phyloP scores from a whole-genome alignment of 2,329 filamentous ascomycete genomes.

The Ophiostoma piceae region DNA sequence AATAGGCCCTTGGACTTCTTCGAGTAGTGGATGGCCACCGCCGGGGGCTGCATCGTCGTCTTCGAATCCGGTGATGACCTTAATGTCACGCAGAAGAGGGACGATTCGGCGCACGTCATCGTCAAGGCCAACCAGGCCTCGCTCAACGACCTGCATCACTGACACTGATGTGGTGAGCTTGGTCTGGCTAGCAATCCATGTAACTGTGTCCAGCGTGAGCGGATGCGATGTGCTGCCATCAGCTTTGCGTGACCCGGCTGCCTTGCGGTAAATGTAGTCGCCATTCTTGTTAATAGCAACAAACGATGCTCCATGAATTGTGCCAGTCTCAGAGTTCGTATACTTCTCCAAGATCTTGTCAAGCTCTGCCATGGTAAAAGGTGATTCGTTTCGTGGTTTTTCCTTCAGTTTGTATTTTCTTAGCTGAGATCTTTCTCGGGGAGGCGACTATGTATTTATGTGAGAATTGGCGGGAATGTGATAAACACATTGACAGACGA shows the following conservation, averaged over 20 bases:
- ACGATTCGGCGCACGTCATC: background rate
- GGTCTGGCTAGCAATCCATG: slow-evolving; percentile 20
- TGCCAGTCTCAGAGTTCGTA: background rate
- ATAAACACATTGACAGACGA: background rate
- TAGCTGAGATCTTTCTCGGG: background rate
- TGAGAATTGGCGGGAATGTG: background rate
- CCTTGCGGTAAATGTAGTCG: background rate
- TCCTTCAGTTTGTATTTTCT: background rate
- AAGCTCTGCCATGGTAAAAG: background rate
- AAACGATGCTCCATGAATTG: background rate
- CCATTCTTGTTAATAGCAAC: background rate
- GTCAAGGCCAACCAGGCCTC: background rate
- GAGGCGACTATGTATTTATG: background rate
- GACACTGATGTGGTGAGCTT: slow-evolving; percentile 9
- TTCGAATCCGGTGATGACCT: slow-evolving; percentile 2
- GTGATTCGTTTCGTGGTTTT: background rate
- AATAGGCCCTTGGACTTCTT: background rate
- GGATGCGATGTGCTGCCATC: background rate
- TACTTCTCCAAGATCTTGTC: background rate
- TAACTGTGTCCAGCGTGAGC: background rate
- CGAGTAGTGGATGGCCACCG: background rate
- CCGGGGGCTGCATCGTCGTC: background rate
- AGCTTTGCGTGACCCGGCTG: background rate
- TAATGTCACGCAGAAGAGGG: background rate
- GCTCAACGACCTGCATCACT: slow-evolving; percentile 3